Evolutionary conservation across 805 yeast genomes (phyloP).

Genomic region (Starmerella potacharoeniae): DNA sequence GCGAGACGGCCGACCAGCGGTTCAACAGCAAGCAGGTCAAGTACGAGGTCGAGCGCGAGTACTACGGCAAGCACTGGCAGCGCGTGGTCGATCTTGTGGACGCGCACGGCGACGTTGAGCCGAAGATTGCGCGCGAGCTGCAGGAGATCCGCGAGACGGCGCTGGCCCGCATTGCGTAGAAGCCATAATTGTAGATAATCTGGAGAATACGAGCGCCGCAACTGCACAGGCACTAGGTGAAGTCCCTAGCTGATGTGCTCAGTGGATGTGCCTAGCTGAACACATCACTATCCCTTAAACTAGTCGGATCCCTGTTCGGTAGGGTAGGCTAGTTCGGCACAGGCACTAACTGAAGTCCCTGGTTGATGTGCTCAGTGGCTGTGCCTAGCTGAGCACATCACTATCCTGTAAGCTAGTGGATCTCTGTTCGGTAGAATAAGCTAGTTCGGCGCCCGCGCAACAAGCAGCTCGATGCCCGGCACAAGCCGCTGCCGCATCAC

Average conservation of each 20-base stretch:
- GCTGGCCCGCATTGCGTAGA: constrained; percentile 25
- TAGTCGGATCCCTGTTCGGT: too few species aligned
- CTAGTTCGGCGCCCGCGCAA: neutral
- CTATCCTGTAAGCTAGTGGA: too few species aligned
- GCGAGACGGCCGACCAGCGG: constrained; percentile 8
- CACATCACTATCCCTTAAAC: too few species aligned
- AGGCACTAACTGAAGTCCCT: too few species aligned
- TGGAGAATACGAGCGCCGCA: too few species aligned
- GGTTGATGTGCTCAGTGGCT: too few species aligned
- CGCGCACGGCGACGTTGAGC: constrained; percentile 26
- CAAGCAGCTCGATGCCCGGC: constrained; percentile 36
- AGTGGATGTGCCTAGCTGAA: too few species aligned
- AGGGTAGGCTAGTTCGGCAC: neutral
- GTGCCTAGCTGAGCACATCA: too few species aligned
- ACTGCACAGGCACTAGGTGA: too few species aligned
- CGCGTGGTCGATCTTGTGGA: constrained; percentile 40
- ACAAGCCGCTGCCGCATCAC: constrained; percentile 30
- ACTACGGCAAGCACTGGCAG: constrained; percentile 42
- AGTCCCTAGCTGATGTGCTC: too few species aligned
- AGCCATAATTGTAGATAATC: too few species aligned
- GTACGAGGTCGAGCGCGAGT: constrained; percentile 53
- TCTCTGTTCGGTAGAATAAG: too few species aligned
- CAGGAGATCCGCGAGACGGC: constrained; percentile 29
- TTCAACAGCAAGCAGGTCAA: constrained; percentile 34
- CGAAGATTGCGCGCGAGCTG: constrained; percentile 39